phyloP scores from a whole-genome alignment of 345 rosid species.

The Eucalyptus tenuipes region DNA sequence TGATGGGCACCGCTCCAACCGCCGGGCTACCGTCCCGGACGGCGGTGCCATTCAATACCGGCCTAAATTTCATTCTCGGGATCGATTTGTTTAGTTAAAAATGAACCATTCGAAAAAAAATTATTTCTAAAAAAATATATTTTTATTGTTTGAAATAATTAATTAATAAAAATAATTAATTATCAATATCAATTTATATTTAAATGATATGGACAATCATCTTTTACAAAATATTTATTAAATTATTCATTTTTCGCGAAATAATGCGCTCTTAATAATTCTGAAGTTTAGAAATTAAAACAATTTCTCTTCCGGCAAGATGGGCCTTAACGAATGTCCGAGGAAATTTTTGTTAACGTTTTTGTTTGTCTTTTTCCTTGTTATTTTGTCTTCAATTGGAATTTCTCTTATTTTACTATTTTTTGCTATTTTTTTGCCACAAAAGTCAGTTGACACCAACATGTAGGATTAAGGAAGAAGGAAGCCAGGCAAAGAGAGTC shows the following conservation, averaged over 20 bases:
- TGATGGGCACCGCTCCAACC: background rate
- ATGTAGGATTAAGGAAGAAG: background rate
- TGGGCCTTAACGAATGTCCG: background rate
- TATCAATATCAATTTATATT: too few species aligned
- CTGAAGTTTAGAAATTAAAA: background rate
- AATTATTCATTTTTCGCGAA: accelerated
- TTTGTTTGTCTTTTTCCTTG: background rate
- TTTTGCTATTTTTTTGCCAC: background rate
- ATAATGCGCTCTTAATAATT: background rate
- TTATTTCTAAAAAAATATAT: too few species aligned
- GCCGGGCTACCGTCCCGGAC: background rate
- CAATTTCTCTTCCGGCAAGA: background rate
- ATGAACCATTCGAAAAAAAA: too few species aligned
- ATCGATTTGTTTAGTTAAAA: too few species aligned
- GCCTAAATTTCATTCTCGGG: accelerated
- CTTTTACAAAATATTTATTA: accelerated
- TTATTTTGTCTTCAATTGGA: background rate
- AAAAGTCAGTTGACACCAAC: background rate
- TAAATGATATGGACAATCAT: background rate
- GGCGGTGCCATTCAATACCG: background rate
- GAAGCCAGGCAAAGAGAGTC: background rate
- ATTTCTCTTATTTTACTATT: background rate
- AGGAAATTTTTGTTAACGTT: background rate
- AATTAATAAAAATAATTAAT: too few species aligned
- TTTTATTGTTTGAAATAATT: too few species aligned